Base-by-base conservation (phyloP, 116 monocot species). In the Cymodocea nodosa region DNA sequence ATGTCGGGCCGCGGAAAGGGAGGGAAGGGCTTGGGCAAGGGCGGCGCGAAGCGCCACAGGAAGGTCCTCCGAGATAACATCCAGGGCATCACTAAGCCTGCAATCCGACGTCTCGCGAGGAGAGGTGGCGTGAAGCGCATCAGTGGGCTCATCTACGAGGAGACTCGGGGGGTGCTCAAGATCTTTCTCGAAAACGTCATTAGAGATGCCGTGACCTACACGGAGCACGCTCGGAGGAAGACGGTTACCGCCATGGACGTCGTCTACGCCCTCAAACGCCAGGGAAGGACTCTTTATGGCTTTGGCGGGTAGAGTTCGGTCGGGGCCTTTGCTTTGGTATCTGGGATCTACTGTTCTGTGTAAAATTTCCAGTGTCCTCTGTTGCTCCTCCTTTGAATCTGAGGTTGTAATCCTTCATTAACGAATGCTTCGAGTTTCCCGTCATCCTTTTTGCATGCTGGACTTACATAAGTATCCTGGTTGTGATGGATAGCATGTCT, bases 181-280 rank as follows among this genome's bases (percentile, higher is more conserved):
- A 84, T 84, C 58, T 84, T 84, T 66, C 66, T 84, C 14, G 84
- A 85, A 75, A 85, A 85, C 69, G 84, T 85, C 72, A 85, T 85
- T 75, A 77, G 84, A 58, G 84, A 85, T 35, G 81, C 84, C 68
- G 84, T 85, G 40, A 85, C 84, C 62, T 85, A 85, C 75, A 85
- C 84, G 1, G 84, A 84, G 81, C 84, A 84, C 69, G 86, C 86
- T 17, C 22, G 65, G 24, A 50, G 73, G 65, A 93, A 93, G 83
- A 93, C 92, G 8, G 87, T 87, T 18, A 87, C 87, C 23, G 87
- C 87, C 58, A 87, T 87, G 87, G 87, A 87, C 50, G 87, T 87
- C n/a, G 87, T 87, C 39, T 87, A 87, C 68, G 83, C 87, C 25
- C 83, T 87, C 69, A 87, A 87, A 77, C 77, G 87, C 44, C 87